Evolutionary conservation across 352 stramenopile genomes (phyloP).

Genomic region (Thalassiosira livingstoniorum): DNA sequence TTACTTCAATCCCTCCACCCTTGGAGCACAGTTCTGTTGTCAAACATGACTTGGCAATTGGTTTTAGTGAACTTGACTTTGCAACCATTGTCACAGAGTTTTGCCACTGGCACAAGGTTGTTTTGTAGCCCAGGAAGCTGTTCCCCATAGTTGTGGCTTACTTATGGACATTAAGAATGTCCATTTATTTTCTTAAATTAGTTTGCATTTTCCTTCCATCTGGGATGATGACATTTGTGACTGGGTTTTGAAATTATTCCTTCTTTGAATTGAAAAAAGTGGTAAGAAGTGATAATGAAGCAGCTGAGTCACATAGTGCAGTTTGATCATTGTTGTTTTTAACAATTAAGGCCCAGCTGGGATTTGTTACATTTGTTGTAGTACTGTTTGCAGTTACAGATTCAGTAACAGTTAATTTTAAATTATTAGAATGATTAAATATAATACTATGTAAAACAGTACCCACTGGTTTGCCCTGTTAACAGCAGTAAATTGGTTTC

Average conservation of each 20-base stretch:
- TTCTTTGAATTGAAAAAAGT: neutral
- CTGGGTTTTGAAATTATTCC: neutral
- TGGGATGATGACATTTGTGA: neutral
- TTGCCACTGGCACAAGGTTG: no score
- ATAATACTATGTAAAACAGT: no score
- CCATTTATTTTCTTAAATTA: neutral
- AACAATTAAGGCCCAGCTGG: neutral
- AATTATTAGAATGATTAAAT: neutral
- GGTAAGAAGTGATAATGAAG: neutral
- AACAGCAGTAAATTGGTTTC: neutral
- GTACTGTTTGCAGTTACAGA: neutral
- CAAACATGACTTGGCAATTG: no score
- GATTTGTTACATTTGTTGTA: no score
- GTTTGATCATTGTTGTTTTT: neutral
- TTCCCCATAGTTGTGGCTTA: neutral
- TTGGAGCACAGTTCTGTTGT: no score
- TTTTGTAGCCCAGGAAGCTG: neutral
- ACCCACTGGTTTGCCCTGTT: neutral
- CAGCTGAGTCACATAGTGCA: conserved; percentile 12
- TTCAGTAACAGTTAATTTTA: neutral
- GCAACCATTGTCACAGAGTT: no score
- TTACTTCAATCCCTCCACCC: no score
- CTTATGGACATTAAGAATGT: neutral
- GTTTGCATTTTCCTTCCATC: neutral
- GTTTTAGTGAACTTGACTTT: no score